phyloP scores from a whole-genome alignment of 805 yeast species.

The Lipomyces spencermartinsiae region DNA sequence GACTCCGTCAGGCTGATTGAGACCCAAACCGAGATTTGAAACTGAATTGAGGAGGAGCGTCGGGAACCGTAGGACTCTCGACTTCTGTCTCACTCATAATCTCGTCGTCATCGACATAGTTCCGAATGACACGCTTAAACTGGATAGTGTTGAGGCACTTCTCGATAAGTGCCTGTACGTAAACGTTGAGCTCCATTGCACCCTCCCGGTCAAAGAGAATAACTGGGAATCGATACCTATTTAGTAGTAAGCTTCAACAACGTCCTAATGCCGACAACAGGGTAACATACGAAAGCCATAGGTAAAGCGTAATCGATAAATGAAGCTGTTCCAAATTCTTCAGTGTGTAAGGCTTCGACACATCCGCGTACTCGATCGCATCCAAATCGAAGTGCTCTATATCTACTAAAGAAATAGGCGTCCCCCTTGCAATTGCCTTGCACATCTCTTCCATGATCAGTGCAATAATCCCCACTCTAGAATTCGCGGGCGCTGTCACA shows the following conservation, averaged over 20 bases:
- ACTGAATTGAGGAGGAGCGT: background rate
- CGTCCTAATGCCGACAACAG: background rate
- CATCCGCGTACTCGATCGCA: slow-evolving; percentile 26
- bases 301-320: slow-evolving; percentile 51
- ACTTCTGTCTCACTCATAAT: background rate
- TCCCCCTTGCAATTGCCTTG: slow-evolving; percentile 60
- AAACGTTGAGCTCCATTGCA: slow-evolving; percentile 66
- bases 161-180: slow-evolving; percentile 30
- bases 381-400: slow-evolving; percentile 44
- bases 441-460: slow-evolving; percentile 57
- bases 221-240: slow-evolving; percentile 69
- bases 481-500: slow-evolving; percentile 67
- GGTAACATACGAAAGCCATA: slow-evolving; percentile 75
- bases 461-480: slow-evolving; percentile 45
- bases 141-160: slow-evolving; percentile 32
- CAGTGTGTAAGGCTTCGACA: slow-evolving; percentile 25
- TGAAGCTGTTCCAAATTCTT: slow-evolving; percentile 34
- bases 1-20: background rate
- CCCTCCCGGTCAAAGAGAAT: slow-evolving; percentile 77
- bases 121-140: slow-evolving; percentile 16
- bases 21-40: background rate
- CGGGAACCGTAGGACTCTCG: background rate
- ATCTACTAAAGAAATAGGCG: slow-evolving; percentile 63
- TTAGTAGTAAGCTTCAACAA: background rate
- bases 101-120: slow-evolving; percentile 2